Evolutionary conservation across 2,329 filamentous ascomycete species (phyloP).

Genomic region (Fusarium staphyleae): DNA sequence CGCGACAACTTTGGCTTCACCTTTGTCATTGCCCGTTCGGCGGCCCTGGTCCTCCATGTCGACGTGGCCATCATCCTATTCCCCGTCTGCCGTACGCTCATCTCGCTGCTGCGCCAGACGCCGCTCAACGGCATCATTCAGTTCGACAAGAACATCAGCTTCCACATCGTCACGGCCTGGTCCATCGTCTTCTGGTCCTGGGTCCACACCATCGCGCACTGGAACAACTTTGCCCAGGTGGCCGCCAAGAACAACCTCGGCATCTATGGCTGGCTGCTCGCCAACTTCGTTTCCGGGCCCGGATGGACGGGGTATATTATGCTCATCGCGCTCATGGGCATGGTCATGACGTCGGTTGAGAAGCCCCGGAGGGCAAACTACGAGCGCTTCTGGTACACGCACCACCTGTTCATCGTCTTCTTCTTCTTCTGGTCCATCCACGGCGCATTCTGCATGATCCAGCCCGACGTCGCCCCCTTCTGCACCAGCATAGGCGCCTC

Average conservation of each 20-base stretch:
- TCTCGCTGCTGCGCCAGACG: conserved; percentile 80
- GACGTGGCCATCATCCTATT: conserved; percentile 82
- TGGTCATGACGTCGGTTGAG: conserved; percentile 79
- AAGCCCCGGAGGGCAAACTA: conserved; percentile 82
- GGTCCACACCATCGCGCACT: conserved; percentile 86
- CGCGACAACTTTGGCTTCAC: conserved; percentile 76
- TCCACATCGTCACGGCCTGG: conserved; percentile 86
- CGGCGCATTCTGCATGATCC: conserved; percentile 90
- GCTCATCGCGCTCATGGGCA: conserved; percentile 78
- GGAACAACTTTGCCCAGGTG: conserved; percentile 84
- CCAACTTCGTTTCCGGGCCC: conserved; percentile 80
- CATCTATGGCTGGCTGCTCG: conserved; percentile 77
- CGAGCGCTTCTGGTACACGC: conserved; percentile 90
- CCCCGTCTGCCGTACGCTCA: conserved; percentile 83
- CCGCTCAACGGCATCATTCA: conserved; percentile 86
- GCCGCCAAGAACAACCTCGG: conserved; percentile 78
- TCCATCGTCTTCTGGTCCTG: conserved; percentile 89
- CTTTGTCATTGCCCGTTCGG: conserved; percentile 77
- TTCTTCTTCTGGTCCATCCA: conserved; percentile 93
- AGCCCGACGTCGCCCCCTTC: conserved; percentile 80
- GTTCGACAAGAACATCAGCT: conserved; percentile 89
- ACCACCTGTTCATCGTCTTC: conserved; percentile 87
- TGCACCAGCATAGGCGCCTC: conserved; percentile 72
- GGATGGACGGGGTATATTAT: conserved; percentile 90
- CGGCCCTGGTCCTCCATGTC: conserved; percentile 80